A percentile compares a stretch with the other conserved stretches of the same genome.
These are phyloP conservation scores for Dactylorhiza incarnata DNA, from an alignment of 106 monocot genomes.

Conservation along the genomic window DNA sequence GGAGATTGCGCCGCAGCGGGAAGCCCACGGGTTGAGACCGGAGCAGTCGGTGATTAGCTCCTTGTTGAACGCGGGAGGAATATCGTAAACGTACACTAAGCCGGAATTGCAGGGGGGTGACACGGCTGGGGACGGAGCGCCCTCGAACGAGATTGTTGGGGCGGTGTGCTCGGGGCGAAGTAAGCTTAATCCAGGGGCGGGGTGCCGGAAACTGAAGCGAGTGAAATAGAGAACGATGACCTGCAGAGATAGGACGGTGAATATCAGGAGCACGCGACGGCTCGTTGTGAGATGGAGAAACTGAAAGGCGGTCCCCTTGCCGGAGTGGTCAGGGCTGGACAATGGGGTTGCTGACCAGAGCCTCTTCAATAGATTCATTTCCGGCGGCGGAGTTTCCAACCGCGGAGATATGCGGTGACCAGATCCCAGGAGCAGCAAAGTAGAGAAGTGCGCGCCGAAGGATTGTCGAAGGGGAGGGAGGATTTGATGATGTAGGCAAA, in stretches of 20 bases:
- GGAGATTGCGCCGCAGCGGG: slow-evolving; percentile 55
- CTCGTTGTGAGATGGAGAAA: background rate
- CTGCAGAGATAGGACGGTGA: slow-evolving; percentile 27
- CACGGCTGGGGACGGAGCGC: background rate
- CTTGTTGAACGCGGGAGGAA: slow-evolving; percentile 63
- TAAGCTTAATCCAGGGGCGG: slow-evolving; percentile 19
- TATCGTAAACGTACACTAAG: slow-evolving; percentile 67
- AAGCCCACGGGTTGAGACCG: slow-evolving; percentile 35
- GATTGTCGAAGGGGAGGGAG: background rate
- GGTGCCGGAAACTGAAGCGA: slow-evolving; percentile 3
- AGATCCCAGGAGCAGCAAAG: background rate
- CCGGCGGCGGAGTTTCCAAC: slow-evolving; percentile 15
- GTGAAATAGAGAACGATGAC: slow-evolving; percentile 21
- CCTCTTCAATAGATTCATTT: slow-evolving; percentile 18
- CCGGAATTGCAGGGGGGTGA: slow-evolving; percentile 34
- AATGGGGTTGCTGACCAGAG: slow-evolving; percentile 4
- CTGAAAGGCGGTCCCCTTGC: slow-evolving; percentile 13
- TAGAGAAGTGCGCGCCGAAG: background rate
- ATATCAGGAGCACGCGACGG: slow-evolving; percentile 15
- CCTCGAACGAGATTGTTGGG: background rate
- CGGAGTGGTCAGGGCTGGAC: background rate
- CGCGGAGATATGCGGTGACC: slow-evolving; percentile 7
- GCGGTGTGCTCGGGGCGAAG: slow-evolving; percentile 8
- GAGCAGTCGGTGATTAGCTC: slow-evolving; percentile 40
- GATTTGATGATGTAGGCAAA: background rate